Conservation (phyloP, 257 asterid genomes). For the Capsicum chinense region DNA sequence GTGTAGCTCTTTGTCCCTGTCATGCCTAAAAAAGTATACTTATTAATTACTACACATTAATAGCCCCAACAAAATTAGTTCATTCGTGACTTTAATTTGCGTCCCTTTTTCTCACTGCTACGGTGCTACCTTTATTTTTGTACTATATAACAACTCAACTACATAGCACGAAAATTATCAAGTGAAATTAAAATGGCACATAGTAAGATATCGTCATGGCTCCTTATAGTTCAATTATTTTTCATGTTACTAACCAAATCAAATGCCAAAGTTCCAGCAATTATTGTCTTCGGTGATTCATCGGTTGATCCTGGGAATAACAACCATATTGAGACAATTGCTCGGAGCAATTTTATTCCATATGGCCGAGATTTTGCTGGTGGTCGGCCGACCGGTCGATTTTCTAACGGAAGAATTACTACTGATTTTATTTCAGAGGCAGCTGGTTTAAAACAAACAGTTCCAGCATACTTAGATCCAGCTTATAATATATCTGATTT, state of each 20-base stretch:
- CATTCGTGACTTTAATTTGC: slow-evolving; percentile 24
- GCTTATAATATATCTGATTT: slow-evolving; percentile 69
- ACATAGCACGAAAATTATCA: slow-evolving; percentile 5
- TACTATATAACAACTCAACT: slow-evolving; percentile 7
- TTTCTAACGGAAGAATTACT: slow-evolving; percentile 74
- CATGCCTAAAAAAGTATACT: neutral
- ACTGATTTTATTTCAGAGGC: slow-evolving; percentile 84
- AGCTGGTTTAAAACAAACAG: slow-evolving; percentile 58
- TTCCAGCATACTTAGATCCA: slow-evolving; percentile 91
- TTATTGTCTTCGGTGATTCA: slow-evolving; percentile 88
- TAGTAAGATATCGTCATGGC: neutral
- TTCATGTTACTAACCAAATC: neutral
- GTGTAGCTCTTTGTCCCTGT: slow-evolving; percentile 21
- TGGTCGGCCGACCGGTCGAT: slow-evolving; percentile 77
- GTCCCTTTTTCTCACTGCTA: neutral
- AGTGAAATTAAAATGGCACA: slow-evolving; percentile 18
- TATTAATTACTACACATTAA: neutral
- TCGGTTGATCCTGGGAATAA: slow-evolving; percentile 93
- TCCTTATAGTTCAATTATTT: neutral
- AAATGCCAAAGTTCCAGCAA: slow-evolving; percentile 59
- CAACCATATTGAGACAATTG: slow-evolving; percentile 64
- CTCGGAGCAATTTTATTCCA: slow-evolving; percentile 76
- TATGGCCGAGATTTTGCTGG: slow-evolving; percentile 78
- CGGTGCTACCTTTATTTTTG: neutral
- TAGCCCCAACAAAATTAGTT: slow-evolving; percentile 18